Evolutionary conservation across 1,284 basidiomycete genomes (phyloP), one percentile per base, ranked within the genome.

Genomic region (Coniferiporia sulphurascens): DNA sequence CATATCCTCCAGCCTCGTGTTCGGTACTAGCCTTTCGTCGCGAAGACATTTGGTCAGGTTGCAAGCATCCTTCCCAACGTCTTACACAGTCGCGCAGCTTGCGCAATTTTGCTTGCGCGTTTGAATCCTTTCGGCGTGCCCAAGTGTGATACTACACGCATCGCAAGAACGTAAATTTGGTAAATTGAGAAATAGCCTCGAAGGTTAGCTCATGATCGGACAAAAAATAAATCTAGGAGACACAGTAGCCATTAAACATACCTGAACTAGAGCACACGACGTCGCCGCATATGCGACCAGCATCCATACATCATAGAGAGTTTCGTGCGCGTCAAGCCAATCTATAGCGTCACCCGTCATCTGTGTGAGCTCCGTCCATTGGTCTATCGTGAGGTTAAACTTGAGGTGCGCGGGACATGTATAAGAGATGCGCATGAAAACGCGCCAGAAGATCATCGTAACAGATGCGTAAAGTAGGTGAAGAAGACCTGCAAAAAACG

Each of bases 391-490:
- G 63, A 96, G 77, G 32, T 82, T 81, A 67, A 97, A 91, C 68
- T 87, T 91, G 68, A 96, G 83, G 71, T 93, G 93, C 10, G 83
- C 82, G 13, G 91, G 93, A 70, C 86, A 91, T 32, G 84, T 82
- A 73, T 95, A 95, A 62, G 90, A 92, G 71, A 96, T 91, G 56
- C 94, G 84, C 90, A 96, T 94, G 76, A 97, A 97, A 17, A 95
- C 89, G 56, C 92, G 86, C 90, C 90, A 95, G 74, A 95, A 91
- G 71, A 91, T 87, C 85, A 92, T 91, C 67, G 86, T 87, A 46
- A 95, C 85, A 66, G 90, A 91, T n/a, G 89, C 83, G 70, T 91
- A 93, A 52, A 91, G 78, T 58, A 97, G 72, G 72, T 95, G 92
- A 22, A 98, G 77, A 58, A 95, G 77, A 36, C 93, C 94, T 89